Conservation (phyloP, 495 filamentous ascomycete species). For the Neurospora tetraspora region DNA sequence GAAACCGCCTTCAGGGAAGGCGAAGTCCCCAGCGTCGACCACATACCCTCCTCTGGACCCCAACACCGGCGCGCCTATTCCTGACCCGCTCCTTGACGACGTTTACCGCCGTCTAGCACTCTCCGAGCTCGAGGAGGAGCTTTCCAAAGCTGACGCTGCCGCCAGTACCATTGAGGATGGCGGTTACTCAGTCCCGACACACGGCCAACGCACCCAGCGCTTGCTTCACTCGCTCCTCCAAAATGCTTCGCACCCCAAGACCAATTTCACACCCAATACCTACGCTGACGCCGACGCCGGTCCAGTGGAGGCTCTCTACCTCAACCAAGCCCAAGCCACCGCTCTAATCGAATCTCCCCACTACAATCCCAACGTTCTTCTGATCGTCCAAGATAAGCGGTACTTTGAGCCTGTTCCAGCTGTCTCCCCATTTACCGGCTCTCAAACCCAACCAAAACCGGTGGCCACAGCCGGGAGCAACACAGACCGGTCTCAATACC, state of each 20-base stretch:
- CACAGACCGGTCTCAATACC: neutral
- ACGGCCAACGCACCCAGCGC: neutral
- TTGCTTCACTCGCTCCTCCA: neutral
- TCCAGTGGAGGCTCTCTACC: neutral
- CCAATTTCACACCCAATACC: neutral
- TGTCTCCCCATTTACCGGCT: neutral
- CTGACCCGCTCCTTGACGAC: neutral
- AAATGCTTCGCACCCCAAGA: neutral
- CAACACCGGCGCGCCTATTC: neutral
- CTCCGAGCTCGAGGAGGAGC: neutral
- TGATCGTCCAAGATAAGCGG: neutral
- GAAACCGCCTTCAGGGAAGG: neutral
- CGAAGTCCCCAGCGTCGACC: neutral
- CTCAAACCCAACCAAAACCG: neutral
- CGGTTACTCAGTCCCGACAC: neutral
- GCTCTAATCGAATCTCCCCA: neutral
- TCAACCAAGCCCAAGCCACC: neutral
- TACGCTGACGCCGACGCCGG: neutral
- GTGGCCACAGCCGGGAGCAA: neutral
- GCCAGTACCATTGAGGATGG: neutral
- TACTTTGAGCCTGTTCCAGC: neutral
- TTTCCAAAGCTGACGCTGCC: neutral
- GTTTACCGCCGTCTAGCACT: neutral
- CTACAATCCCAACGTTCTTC: neutral
- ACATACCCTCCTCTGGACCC: neutral